Conservation (phyloP, 805 yeast genomes). For the Hermanozyma aechmeae region DNA sequence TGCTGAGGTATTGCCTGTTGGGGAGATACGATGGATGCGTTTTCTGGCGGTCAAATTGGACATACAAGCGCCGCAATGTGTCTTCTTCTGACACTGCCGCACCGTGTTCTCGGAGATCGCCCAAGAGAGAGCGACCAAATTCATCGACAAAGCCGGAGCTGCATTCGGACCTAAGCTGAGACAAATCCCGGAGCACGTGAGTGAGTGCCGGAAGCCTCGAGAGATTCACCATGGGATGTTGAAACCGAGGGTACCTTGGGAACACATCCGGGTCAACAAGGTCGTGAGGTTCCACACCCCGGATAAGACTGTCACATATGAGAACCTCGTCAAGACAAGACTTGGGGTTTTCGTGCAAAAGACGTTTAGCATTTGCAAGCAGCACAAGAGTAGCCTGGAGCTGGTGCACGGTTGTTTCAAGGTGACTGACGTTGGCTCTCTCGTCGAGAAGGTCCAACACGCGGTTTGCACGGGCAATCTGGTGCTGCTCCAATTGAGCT, state of each 20-base stretch:
- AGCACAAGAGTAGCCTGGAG: constrained; percentile 27
- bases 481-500: constrained; percentile 34
- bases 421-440: constrained; percentile 47
- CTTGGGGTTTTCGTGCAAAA: constrained; percentile 37
- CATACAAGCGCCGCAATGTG: constrained; percentile 41
- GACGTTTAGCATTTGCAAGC: constrained; percentile 33
- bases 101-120: constrained; percentile 55
- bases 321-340: constrained; percentile 51
- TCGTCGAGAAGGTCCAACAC: constrained; percentile 42
- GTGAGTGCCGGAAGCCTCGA: constrained; percentile 41
- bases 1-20: constrained; percentile 27
- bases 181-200: constrained; percentile 42
- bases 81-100: constrained; percentile 37
- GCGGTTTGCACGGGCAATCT: constrained; percentile 41
- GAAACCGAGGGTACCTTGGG: constrained; percentile 12
- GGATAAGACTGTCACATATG: constrained; percentile 46
- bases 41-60: constrained; percentile 16
- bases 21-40: constrained; percentile 9
- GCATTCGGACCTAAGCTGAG: constrained; percentile 49
- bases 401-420: constrained; percentile 57
- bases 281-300: constrained; percentile 28
- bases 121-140: constrained; percentile 45
- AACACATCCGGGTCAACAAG: constrained; percentile 8
- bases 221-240: constrained; percentile 31
- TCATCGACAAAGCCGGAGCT: constrained; percentile 58